phyloP scores from a whole-genome alignment of 2,329 filamentous ascomycete genomes.

The Phaeophleospora eucalypticola region DNA sequence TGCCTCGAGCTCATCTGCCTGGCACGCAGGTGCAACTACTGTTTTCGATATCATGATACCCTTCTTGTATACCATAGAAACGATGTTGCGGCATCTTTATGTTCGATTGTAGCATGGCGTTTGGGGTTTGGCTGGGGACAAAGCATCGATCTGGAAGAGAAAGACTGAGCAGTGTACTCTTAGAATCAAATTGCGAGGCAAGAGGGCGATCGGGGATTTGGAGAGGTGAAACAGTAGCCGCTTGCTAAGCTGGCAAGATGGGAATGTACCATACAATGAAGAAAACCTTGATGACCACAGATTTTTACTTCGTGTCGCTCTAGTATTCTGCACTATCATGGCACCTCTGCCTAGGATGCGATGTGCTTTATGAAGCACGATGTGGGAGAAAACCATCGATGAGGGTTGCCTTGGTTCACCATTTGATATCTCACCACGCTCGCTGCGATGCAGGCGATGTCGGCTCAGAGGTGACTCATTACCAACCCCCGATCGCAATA shows the following conservation, averaged over 20 bases:
- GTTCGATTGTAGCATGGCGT: slow-evolving; percentile 17
- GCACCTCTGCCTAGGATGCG: no score
- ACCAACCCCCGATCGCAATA: no score
- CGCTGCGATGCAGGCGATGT: no score
- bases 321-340: no score
- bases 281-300: not conserved
- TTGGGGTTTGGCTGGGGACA: not conserved
- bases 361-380: no score
- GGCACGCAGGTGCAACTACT: no score
- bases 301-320: no score
- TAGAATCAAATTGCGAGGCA: slow-evolving; percentile 10
- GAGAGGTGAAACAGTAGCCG: not conserved
- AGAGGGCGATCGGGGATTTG: not conserved
- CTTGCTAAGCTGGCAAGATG: not conserved
- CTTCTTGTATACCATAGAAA: slow-evolving; percentile 23
- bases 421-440: no score
- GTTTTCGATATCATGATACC: slow-evolving; percentile 12
- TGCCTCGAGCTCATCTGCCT: slow-evolving; percentile 2
- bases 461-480: slow-evolving; percentile 1
- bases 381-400: no score
- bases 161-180: no score
- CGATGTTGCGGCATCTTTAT: slow-evolving; percentile 2
- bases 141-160: slow-evolving; percentile 3
- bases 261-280: not conserved
- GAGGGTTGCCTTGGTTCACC: no score